Evolutionary conservation across 1,284 basidiomycete genomes (phyloP).

Genomic region (Ustilago loliicola): DNA sequence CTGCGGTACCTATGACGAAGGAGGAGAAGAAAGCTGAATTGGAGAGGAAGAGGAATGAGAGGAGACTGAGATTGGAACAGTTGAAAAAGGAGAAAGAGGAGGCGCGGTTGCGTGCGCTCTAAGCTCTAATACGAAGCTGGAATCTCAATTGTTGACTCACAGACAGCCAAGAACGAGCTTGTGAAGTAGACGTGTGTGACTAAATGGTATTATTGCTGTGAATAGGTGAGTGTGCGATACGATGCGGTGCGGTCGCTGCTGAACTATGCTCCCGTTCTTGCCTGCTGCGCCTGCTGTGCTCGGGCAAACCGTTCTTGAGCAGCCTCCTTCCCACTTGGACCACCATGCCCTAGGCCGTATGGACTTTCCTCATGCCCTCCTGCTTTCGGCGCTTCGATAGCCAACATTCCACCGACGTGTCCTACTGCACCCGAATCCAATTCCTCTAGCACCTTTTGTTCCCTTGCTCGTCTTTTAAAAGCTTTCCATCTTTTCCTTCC

Average conservation of each 20-base stretch:
- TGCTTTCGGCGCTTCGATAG: neutral
- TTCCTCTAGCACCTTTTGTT: constrained; percentile 27
- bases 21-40: constrained; percentile 63
- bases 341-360: constrained; percentile 47
- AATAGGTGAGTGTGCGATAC: neutral
- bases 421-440: neutral
- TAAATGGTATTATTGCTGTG: neutral
- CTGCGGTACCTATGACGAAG: constrained; percentile 43
- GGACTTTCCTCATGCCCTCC: neutral
- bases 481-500: constrained; percentile 33
- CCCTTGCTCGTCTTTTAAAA: constrained; percentile 27
- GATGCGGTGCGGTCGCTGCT: neutral
- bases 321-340: constrained; percentile 46
- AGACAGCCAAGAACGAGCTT: neutral
- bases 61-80: constrained; percentile 47
- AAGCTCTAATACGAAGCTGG: neutral
- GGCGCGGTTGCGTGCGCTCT: constrained; percentile 36
- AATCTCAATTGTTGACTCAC: neutral
- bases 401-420: neutral
- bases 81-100: constrained; percentile 57
- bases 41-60: constrained; percentile 58
- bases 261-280: neutral
- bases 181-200: neutral
- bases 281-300: constrained; percentile 6
- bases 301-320: constrained; percentile 28